phyloP scores from a whole-genome alignment of 31 red algal species.

The Porphyra umbilicalis region DNA sequence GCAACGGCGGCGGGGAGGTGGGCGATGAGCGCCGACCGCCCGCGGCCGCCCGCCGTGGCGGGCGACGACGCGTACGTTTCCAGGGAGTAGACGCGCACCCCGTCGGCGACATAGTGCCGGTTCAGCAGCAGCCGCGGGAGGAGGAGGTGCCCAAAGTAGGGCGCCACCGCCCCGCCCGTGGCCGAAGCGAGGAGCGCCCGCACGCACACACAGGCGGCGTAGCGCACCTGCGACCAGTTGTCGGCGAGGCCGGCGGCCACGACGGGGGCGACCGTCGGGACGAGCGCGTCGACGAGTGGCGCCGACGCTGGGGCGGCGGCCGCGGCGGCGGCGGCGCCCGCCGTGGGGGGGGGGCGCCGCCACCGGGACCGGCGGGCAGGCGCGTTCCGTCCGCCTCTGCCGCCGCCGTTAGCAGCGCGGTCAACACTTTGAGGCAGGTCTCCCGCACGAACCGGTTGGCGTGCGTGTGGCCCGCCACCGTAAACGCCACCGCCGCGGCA shows the following conservation, averaged over 20 bases:
- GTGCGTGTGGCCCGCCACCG: conserved; percentile 21
- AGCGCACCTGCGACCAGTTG: conserved; percentile 98
- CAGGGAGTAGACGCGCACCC: conserved; percentile 68
- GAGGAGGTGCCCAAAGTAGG: conserved; percentile 4
- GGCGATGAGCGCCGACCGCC: conserved; percentile 24
- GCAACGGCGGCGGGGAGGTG: conserved; percentile 34
- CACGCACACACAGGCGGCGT: conserved; percentile 36
- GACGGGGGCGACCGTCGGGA: conserved; percentile 16
- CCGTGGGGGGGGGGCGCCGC: no score
- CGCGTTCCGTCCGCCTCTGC: not conserved
- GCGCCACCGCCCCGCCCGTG: not conserved
- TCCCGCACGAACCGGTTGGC: conserved; percentile 94
- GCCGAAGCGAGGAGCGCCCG: conserved; percentile 17
- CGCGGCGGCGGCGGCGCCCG: not conserved
- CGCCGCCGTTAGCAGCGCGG: conserved; percentile 6
- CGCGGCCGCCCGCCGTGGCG: conserved; percentile 31
- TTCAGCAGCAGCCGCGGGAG: conserved; percentile 93
- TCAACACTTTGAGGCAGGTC: conserved; percentile 45
- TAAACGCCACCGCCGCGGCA: conserved; percentile 7
- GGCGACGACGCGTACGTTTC: conserved; percentile 46
- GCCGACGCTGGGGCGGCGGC: not conserved
- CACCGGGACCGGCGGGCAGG: not conserved
- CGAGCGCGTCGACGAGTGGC: conserved; percentile 10
- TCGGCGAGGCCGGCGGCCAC: conserved; percentile 62
- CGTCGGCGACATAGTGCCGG: conserved; percentile 92